Evolutionary conservation across 495 filamentous ascomycete species (phyloP).

Genomic region (Aspergillus biplanus): DNA sequence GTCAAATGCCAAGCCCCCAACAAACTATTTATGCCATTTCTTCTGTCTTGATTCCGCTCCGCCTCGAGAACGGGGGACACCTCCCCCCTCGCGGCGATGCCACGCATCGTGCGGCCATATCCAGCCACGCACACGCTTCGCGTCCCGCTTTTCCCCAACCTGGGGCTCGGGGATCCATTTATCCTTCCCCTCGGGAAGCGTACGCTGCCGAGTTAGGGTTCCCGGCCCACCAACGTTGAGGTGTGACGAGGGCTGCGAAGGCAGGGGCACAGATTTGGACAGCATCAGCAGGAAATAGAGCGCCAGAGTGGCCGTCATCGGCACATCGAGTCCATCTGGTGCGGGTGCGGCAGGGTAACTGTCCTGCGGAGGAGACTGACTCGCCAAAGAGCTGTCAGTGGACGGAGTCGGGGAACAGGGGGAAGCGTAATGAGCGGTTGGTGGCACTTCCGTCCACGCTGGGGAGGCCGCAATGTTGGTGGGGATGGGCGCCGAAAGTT

Average conservation of each 20-base stretch:
- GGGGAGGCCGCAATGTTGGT: conserved; percentile 44
- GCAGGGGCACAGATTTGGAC: conserved; percentile 71
- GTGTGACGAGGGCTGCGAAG: conserved; percentile 68
- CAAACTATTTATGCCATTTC: conserved; percentile 41
- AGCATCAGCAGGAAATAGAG: conserved; percentile 85
- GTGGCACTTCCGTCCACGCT: background rate
- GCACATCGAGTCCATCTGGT: conserved; percentile 37
- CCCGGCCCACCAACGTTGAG: conserved; percentile 82
- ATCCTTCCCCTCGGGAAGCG: conserved; percentile 66
- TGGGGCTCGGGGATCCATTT: conserved; percentile 87
- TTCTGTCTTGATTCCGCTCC: conserved; percentile 30
- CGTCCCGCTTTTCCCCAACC: conserved; percentile 79
- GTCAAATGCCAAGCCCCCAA: background rate
- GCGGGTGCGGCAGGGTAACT: conserved; percentile 17
- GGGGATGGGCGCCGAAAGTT: conserved; percentile 67
- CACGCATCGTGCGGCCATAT: conserved; percentile 77
- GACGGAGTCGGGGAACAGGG: conserved; percentile 28
- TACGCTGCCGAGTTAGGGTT: conserved; percentile 72
- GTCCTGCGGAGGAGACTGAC: conserved; percentile 27
- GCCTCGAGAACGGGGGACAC: conserved; percentile 30
- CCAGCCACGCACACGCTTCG: conserved; percentile 83
- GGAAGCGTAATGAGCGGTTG: conserved; percentile 10
- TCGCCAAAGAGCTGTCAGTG: conserved; percentile 24
- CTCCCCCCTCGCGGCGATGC: conserved; percentile 57
- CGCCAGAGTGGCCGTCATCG: conserved; percentile 71